Percentiles rank a stretch among this genome's conserved stretches.
These are phyloP conservation scores for Forsythia suspensa DNA, from an alignment of 257 asterid species.

Conservation along the genomic window DNA sequence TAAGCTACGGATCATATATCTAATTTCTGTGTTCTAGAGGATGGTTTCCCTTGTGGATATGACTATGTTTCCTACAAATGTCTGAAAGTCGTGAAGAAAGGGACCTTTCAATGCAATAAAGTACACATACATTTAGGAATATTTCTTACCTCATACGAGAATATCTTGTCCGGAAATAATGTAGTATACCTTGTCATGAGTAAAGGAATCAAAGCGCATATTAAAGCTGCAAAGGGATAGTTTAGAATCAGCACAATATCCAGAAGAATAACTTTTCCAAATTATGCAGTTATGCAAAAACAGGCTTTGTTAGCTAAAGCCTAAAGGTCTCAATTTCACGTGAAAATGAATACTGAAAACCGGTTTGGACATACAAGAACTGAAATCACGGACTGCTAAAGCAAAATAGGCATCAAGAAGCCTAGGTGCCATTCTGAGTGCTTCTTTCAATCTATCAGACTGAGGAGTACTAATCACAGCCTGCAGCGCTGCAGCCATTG, in stretches of 20 bases:
- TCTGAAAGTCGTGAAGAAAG: neutral
- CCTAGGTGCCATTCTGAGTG: slow-evolving; percentile 72
- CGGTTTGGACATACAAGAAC: slow-evolving; percentile 55
- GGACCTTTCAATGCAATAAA: neutral
- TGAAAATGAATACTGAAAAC: slow-evolving; percentile 17
- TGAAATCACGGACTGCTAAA: slow-evolving; percentile 63
- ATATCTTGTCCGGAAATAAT: slow-evolving; percentile 74
- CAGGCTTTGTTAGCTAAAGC: slow-evolving; percentile 6
- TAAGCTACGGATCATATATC: neutral
- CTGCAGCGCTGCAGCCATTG: slow-evolving; percentile 80
- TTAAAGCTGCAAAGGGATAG: slow-evolving; percentile 56
- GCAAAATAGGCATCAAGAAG: slow-evolving; percentile 76
- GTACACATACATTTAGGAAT: neutral
- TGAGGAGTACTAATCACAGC: slow-evolving; percentile 58
- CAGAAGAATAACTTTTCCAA: slow-evolving; percentile 16
- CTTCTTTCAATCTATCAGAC: slow-evolving; percentile 79
- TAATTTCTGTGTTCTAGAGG: neutral
- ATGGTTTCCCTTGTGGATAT: neutral
- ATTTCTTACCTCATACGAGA: slow-evolving; percentile 67
- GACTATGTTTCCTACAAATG: neutral
- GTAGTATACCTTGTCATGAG: slow-evolving; percentile 82
- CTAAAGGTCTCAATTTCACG: no score
- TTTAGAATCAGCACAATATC: slow-evolving; percentile 26
- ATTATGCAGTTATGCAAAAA: slow-evolving; percentile 3
- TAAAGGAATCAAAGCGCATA: slow-evolving; percentile 83